Evolutionary conservation across 1,139 yeast genomes (phyloP), one percentile per base, ranked within the genome.

Genomic region (Saccharomyces pastorianus): DNA sequence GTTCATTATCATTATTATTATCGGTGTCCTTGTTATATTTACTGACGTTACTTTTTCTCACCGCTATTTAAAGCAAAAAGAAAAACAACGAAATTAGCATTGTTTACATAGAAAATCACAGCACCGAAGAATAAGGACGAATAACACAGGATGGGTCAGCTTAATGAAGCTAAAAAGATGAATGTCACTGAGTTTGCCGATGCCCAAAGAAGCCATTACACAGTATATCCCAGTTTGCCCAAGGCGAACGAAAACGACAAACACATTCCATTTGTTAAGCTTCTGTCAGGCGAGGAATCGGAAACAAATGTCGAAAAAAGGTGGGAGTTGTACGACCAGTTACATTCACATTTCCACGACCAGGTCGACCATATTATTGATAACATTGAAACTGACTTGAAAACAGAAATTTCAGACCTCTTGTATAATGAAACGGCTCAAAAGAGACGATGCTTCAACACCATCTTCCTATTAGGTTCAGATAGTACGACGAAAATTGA

Each of bases 271-370:
- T 73, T 74, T 61, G 73, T 71, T 6, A 66, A 63, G 49, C 61
- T 75, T 4, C 58, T 73, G n/a, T 71, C 71, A 27, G 77, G 76
- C 2, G 53, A 63, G 13, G 78, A 75, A 57, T 58, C 71, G 1
- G 56, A 56, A 2, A 66, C 60, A 1, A 64, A 64, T 46, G 68
- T 65, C 2, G 51, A 61, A 14, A 57, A 62, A 50, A 59, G 78
- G 56, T 74, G 77, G 77, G 60, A 62, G 5, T 56, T 69, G 49
- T 75, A 70, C 57, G 61, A 67, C 31, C 68, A 66, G 46, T 52
- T 68, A 29, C 64, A 66, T 52, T 60, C 65, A 4, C 66, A 67
- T 51, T 68, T 67, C 54, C 71, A 68, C 48, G 49, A 54, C 17
- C 64, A 64, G 42, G 71, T 68, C 3, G 65, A 61, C 28, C 56